Evolutionary conservation across 768 basidiomycete species (phyloP), one percentile per base, ranked within the genome.

Genomic region (Boletales sp.): DNA sequence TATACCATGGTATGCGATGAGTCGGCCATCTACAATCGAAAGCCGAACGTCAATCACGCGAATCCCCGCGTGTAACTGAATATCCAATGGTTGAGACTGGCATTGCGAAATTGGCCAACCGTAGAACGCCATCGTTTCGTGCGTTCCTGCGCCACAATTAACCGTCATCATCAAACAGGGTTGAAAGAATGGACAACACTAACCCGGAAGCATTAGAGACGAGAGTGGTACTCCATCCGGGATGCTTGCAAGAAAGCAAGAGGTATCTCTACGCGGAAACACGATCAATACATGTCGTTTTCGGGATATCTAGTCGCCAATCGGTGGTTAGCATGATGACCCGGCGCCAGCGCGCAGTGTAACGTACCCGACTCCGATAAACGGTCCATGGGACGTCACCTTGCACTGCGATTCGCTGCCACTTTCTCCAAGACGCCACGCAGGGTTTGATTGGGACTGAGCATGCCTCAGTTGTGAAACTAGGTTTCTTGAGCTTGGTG

Each of bases 21-120:
- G 80, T 43, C 74, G 70, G 38, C 73, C 74, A 4, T 83, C 60
- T 35, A 86, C 72, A 41, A 88, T 80, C 12, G 87, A 76, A 9
- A 95, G 81, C 1, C 93, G 82, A 45, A 95, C 74, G 58, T 95
- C 93, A 30, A 94, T 63, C 42, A 90, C 78, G 5, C 93, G 83
- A 51, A 94, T 86, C 7, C 93, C 94, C 14, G 80, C 80, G 12
- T 72, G 69, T 10, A 97, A 75, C 68, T 97, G 94, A 17, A 72
- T 69, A 27, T 70, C 70, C 21, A 95, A 79, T 1, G 84, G 9
- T 71, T 70, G 32, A 4, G 80, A 78, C 65, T 97, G 93, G 61
- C 94, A 97, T 63, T 95, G 91, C 0, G 89, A 87, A 34, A 94
- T 70, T 0, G 87, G 88, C 83, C 86, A 90, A 13, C 88, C 87